These are phyloP conservation scores for Solioccasus polychromus DNA, from an alignment of 768 basidiomycete species.

Conservation along the genomic window DNA sequence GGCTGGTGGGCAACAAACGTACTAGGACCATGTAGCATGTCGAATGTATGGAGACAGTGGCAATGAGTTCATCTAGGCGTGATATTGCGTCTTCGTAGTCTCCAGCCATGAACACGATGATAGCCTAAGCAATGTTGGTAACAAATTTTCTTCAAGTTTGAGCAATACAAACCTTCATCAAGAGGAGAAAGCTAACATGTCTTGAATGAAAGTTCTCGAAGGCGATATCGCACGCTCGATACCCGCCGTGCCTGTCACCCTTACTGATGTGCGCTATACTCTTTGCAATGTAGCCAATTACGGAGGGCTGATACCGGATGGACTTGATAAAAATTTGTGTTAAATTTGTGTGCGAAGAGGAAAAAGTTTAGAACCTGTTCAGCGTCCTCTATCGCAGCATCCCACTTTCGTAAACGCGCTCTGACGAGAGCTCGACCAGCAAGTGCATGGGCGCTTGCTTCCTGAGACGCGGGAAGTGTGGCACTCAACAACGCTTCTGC, in stretches of 20 bases:
- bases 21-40: neutral
- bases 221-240: neutral
- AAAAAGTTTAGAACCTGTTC: neutral
- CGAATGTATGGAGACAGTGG: neutral
- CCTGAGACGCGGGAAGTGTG: neutral
- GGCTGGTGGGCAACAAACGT: neutral
- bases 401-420: neutral
- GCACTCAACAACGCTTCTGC: neutral
- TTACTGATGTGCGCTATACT: neutral
- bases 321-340: neutral
- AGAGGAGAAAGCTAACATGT: constrained; percentile 1
- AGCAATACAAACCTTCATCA: constrained; percentile 6
- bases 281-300: too few species aligned
- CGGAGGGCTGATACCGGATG: neutral
- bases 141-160: neutral
- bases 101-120: constrained; percentile 2
- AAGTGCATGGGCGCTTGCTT: neutral
- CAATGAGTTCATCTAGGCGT: too few species aligned
- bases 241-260: neutral
- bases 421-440: constrained; percentile 7
- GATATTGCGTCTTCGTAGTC: too few species aligned
- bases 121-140: neutral
- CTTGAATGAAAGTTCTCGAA: neutral
- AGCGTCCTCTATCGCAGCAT: constrained; percentile 1
- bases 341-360: neutral